Evolutionary conservation across 2,329 filamentous ascomycete genomes (phyloP).

Genomic region (Aspergillus oerlinghausenensis): DNA sequence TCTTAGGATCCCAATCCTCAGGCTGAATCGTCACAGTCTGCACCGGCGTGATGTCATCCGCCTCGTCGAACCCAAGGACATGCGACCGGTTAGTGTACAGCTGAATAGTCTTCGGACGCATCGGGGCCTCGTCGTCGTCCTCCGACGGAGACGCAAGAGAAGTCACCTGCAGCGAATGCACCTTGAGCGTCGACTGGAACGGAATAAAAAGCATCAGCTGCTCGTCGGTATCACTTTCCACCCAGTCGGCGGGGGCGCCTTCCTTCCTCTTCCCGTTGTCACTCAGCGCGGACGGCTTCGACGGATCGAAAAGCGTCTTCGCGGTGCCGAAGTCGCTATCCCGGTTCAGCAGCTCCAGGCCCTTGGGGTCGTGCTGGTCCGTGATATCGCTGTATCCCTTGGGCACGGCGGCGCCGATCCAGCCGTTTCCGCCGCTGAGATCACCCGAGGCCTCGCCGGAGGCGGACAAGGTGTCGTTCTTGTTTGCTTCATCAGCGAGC

Average conservation of each 20-base stretch:
- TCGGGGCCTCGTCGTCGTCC: slow-evolving; percentile 58
- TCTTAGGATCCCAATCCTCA: slow-evolving; percentile 71
- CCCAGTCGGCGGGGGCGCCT: slow-evolving; percentile 67
- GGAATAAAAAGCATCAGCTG: slow-evolving; percentile 91
- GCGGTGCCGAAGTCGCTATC: slow-evolving; percentile 72
- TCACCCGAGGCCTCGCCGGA: slow-evolving; percentile 39
- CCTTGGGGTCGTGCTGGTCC: slow-evolving; percentile 70
- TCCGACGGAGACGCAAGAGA: slow-evolving; percentile 60
- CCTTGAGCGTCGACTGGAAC: slow-evolving; percentile 81
- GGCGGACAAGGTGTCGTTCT: slow-evolving; percentile 30
- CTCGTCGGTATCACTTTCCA: slow-evolving; percentile 95
- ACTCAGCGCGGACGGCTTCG: slow-evolving; percentile 61
- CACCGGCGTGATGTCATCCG: slow-evolving; percentile 76
- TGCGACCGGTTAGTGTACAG: slow-evolving; percentile 85
- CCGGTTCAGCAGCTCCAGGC: slow-evolving; percentile 81
- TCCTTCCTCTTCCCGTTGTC: slow-evolving; percentile 44
- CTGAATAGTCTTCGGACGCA: slow-evolving; percentile 77
- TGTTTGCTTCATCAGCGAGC: slow-evolving; percentile 60
- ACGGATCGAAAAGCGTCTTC: slow-evolving; percentile 65
- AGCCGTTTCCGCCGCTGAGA: slow-evolving; percentile 48
- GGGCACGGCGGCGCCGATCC: slow-evolving; percentile 71
- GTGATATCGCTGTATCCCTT: slow-evolving; percentile 81
- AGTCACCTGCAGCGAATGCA: slow-evolving; percentile 83
- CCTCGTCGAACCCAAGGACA: slow-evolving; percentile 92
- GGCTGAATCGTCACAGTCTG: slow-evolving; percentile 72